phyloP scores from a whole-genome alignment of 345 rosid genomes.

The Aegle marmelos region DNA sequence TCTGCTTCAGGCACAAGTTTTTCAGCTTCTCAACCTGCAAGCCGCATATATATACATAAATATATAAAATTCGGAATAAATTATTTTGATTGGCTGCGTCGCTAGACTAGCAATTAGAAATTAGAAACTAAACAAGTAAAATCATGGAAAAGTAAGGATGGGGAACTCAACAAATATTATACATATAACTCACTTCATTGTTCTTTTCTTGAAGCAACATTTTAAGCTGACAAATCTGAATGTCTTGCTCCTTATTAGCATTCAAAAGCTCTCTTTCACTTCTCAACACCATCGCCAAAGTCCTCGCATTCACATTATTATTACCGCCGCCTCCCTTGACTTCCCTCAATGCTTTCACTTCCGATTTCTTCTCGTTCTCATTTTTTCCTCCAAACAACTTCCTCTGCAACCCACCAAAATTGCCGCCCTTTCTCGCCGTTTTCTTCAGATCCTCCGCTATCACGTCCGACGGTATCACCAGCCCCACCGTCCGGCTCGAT shows the following conservation, averaged over 20 bases:
- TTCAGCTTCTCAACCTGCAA: constrained; percentile 89
- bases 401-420: constrained; percentile 58
- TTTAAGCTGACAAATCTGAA: constrained; percentile 55
- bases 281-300: constrained; percentile 83
- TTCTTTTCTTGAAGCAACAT: constrained; percentile 57
- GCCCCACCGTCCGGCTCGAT: constrained; percentile 28
- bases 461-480: constrained; percentile 53
- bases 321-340: constrained; percentile 36
- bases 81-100: no score
- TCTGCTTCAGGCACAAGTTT: constrained; percentile 82
- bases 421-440: constrained; percentile 45
- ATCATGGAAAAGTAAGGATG: not conserved
- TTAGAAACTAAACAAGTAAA: not conserved
- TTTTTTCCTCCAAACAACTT: constrained; percentile 65
- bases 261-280: constrained; percentile 85
- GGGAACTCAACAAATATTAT: no score
- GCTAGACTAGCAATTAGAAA: no score
- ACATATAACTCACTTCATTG: constrained; percentile 45
- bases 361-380: constrained; percentile 43
- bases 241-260: constrained; percentile 67
- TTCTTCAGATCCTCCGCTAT: constrained; percentile 73
- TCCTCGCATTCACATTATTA: constrained; percentile 47
- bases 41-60: no score
- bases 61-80: no score
- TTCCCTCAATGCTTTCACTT: constrained; percentile 66